Base-by-base conservation (phyloP, 192 early-diverging fungal species). In the Geranomyces variabilis region DNA sequence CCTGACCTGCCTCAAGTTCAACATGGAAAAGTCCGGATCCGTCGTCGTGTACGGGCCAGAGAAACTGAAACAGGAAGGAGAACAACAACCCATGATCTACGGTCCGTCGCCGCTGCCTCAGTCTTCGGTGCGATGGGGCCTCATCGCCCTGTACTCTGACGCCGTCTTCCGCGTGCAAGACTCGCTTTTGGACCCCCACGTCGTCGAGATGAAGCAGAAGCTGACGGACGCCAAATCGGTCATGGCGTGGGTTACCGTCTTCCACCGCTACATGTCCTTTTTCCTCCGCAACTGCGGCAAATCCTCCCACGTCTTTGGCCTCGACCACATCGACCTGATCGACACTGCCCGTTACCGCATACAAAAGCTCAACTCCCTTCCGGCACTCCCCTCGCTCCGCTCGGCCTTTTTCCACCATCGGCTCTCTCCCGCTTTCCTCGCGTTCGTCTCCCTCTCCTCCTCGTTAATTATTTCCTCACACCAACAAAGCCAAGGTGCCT, bases 281-380 rank as follows among this genome's bases (percentile, higher is more conserved):
- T 48, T 48, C 46, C 46, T 48, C 46, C 46, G 46, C n/a, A 48
- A 48, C n/a, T 12, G 46, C n/a, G 46, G 89, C 46, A n/a, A n/a
- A n/a, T n/a, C n/a, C n/a, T n/a, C n/a, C n/a, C n/a, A n/a, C n/a
- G n/a, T n/a, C n/a, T n/a, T n/a, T n/a, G n/a, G n/a, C n/a, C n/a
- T n/a, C n/a, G n/a, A n/a, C n/a, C n/a, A n/a, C n/a, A n/a, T n/a
- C n/a, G n/a, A n/a, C n/a, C n/a, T n/a, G n/a, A n/a, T n/a, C n/a
- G n/a, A n/a, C n/a, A n/a, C n/a, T n/a, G n/a, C n/a, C n/a, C n/a
- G n/a, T n/a, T n/a, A n/a, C n/a, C n/a, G n/a, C n/a, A n/a, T n/a
- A n/a, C n/a, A n/a, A n/a, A n/a, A n/a, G n/a, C n/a, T n/a, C n/a
- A n/a, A n/a, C n/a, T n/a, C n/a, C n/a, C n/a, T n/a, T n/a, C n/a